Percentiles rank a stretch among this genome's conserved stretches.
phyloP scores from a whole-genome alignment of 208 protist genomes.

The Acanthamoeba triangularis region DNA sequence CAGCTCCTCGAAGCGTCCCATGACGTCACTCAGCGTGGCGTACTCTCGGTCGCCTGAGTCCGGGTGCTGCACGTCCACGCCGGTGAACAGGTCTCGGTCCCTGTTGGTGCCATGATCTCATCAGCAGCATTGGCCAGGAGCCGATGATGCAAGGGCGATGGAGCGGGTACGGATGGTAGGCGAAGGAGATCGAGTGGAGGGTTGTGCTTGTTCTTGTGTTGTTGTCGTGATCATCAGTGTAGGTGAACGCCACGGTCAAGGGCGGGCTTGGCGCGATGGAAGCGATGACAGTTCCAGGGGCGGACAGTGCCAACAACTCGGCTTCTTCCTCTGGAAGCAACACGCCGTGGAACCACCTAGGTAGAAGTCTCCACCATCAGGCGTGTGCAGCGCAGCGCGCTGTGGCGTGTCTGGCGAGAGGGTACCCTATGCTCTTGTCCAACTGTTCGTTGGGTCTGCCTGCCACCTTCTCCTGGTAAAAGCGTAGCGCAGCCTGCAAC shows the following conservation, averaged over 20 bases:
- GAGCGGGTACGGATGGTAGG: conserved; percentile 36
- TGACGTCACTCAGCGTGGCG: not conserved
- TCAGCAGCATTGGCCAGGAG: not conserved
- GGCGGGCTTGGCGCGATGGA: not conserved
- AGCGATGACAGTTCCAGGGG: not conserved
- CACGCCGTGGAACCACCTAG: conserved; percentile 37
- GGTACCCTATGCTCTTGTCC: not conserved
- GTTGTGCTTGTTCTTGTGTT: not conserved
- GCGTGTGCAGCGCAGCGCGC: too few species aligned
- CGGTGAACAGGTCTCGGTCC: not conserved
- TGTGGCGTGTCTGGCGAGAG: too few species aligned
- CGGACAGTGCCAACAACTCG: not conserved
- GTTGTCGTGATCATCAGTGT: not conserved
- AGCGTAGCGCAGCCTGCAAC: not conserved
- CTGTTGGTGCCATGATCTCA: not conserved
- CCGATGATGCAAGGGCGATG: too few species aligned
- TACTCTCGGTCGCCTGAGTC: not conserved
- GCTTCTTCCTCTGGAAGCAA: conserved; percentile 8
- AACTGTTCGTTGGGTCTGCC: not conserved
- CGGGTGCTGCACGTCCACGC: conserved; percentile 1
- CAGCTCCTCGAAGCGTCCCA: not conserved
- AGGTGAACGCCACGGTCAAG: conserved; percentile 15
- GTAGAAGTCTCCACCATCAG: too few species aligned
- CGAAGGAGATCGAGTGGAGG: not conserved
- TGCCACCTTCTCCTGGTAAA: not conserved